A percentile compares a stretch with the other conserved stretches of the same genome.
phyloP scores from a whole-genome alignment of 2,329 filamentous ascomycete species.

The Ploettnerulaceae sp. region DNA sequence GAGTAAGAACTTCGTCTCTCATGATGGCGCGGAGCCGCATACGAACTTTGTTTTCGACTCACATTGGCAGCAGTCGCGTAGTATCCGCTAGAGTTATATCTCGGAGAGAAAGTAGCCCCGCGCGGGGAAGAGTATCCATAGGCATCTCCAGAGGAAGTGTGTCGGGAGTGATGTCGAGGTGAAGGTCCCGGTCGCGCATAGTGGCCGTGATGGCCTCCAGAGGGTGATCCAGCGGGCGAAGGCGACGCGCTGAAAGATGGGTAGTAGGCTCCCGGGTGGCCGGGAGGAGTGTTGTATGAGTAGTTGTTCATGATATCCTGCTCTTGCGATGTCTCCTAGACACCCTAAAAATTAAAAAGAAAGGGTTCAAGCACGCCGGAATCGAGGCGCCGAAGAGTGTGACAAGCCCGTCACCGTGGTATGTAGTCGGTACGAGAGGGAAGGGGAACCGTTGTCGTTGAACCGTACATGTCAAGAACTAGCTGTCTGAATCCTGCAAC shows the following conservation, averaged over 20 bases:
- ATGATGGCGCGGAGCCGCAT: slow-evolving; percentile 29
- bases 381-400: slow-evolving; percentile 29
- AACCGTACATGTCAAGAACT: slow-evolving; percentile 36
- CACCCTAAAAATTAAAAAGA: slow-evolving; percentile 25
- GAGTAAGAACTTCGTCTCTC: slow-evolving; percentile 33
- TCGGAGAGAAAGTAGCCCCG: slow-evolving; percentile 32
- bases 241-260: slow-evolving; percentile 32
- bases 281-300: slow-evolving; percentile 30
- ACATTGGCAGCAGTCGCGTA: slow-evolving; percentile 37
- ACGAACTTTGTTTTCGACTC: slow-evolving; percentile 36
- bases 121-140: slow-evolving; percentile 24
- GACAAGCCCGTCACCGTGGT: slow-evolving; percentile 36
- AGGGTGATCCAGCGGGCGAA: slow-evolving; percentile 33
- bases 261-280: slow-evolving; percentile 30
- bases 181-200: slow-evolving; percentile 27
- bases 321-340: slow-evolving; percentile 31
- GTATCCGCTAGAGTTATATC: slow-evolving; percentile 35
- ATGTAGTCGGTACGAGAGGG: slow-evolving; percentile 36
- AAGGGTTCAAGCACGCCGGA: slow-evolving; percentile 24
- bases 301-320: slow-evolving; percentile 32
- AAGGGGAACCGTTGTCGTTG: slow-evolving; percentile 34
- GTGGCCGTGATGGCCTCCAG: slow-evolving; percentile 31
- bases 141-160: slow-evolving; percentile 31
- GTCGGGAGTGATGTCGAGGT: slow-evolving; percentile 31
- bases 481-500: slow-evolving; percentile 24